phyloP scores from a whole-genome alignment of 176 grass and related monocot species.

The Hsuehochloa calcarea region DNA sequence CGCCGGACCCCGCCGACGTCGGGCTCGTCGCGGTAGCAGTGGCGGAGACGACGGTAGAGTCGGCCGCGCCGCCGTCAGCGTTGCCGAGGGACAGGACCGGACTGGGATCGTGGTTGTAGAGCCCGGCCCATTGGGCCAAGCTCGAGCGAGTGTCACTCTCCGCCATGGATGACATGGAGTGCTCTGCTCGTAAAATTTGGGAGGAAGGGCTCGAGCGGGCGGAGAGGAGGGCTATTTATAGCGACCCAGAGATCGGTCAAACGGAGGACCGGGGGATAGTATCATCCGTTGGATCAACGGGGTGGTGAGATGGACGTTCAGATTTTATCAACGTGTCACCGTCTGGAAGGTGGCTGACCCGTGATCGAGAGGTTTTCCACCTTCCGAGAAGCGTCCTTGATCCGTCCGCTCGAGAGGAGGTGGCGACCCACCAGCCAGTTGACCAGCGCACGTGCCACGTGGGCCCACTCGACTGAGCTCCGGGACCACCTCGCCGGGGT shows the following conservation, averaged over 20 bases:
- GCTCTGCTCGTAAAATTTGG: background rate
- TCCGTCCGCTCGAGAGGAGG: background rate
- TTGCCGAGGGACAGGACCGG: background rate
- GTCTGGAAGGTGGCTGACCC: background rate
- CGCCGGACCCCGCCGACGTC: constrained; percentile 13
- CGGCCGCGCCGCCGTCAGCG: background rate
- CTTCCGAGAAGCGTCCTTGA: constrained; percentile 36
- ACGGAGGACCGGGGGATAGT: background rate
- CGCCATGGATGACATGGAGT: constrained; percentile 34
- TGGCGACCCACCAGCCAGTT: background rate
- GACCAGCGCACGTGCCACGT: background rate
- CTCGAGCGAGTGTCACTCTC: constrained; percentile 57
- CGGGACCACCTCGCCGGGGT: background rate
- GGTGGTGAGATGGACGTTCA: background rate
- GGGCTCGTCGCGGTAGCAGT: constrained; percentile 2
- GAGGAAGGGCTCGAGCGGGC: background rate
- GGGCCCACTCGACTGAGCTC: background rate
- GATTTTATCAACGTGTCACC: background rate
- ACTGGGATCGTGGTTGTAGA: constrained; percentile 35
- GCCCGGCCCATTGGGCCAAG: constrained; percentile 39
- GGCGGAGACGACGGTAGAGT: background rate
- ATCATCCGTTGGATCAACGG: background rate
- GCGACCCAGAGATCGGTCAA: background rate
- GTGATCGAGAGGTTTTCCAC: background rate
- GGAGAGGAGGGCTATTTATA: constrained; percentile 19